Evolutionary conservation across 1,139 yeast species (phyloP), one percentile per base, ranked within the genome.

Genomic region (Protomyces pachydermus): DNA sequence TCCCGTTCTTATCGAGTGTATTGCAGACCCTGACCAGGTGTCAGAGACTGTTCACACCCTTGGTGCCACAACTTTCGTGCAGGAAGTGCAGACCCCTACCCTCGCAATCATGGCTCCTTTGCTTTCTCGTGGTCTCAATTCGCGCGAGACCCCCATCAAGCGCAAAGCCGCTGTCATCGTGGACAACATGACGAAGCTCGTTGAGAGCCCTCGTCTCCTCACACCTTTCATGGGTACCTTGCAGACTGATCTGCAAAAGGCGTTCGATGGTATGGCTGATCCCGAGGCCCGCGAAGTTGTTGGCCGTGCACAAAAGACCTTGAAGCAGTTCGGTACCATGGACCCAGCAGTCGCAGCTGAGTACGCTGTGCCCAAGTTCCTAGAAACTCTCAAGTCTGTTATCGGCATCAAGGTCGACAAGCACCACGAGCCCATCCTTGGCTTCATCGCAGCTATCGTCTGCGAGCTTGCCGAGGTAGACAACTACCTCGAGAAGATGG

Each of bases 101-200:
- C 85, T 93, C 77, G 91, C 98, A 78, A 93, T 93, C 82, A 93
- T 93, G 98, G 97, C 91, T 74, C 98, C 98, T 78, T 85, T 93
- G 79, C 86, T 93, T 79, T 85, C 96, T 73, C 91, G 98, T 88
- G 98, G 98, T 91, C 86, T 93, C 78, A 96, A 95, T 78, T 98
- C 93, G 84, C 95, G 98, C 85, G 98, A 93, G 76, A 93, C 98
- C 73, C 84, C 98, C 74, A 93, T 93, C 84, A 93, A 93, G 88
- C 91, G 98, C 86, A 93, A 93, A 85, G 87, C 98, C 76, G 98
- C 98, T 74, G 98, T 93, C 78, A 93, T 93, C 81, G 88, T 91
- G 75, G 98, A 93, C 81, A 93, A 93, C 95, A 93, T 93, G 98
- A 93, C 98, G 88, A 93, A 93, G 84, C 89, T 93, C 81, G 98